Evolutionary conservation across 495 filamentous ascomycete genomes (phyloP), one percentile per base, ranked within the genome.

Genomic region (Geopyxis carbonaria): DNA sequence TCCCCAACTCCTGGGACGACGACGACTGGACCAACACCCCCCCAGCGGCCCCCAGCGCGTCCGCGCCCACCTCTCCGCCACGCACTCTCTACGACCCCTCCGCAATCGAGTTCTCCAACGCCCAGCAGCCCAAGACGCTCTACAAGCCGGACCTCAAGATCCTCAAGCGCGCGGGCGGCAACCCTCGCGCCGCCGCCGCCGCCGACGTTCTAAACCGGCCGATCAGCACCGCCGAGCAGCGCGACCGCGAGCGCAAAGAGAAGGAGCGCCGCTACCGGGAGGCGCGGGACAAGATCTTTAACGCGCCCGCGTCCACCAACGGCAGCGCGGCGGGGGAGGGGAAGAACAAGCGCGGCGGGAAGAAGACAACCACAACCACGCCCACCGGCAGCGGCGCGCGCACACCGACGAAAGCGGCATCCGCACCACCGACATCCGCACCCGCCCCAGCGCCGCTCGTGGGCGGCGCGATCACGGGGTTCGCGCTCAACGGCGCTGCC

Each of bases 91-190:
- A 50, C 25, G 40, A 37, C 7, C 40, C 36, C 5, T 30, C 30
- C 3, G 27, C 14, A 5, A n/a, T 18, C 11, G 31, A 34, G 5
- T 14, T 34, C 2, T 5, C 20, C 11, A 14, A 3, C 18, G 23
- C 45, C 7, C 34, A 34, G 13, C 50, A 54, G 22, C 51, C 51
- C 14, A 49, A 46, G 29, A 50, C 51, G 2, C 22, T 46, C 6
- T 54, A 50, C 24, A 50, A 43, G 1, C 51, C 51, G 8, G 51
- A 55, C 11, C 32, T 55, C 13, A 54, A 45, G 25, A 53, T 55
- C 13, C 35, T 55, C 7, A 55, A 50, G 31, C 51, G 51, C n/a
- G 34, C 39, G n/a, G n/a, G n/a, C n/a, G n/a, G n/a, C n/a, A n/a
- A n/a, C n/a, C n/a, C n/a, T n/a, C 0, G 21, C 40, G 38, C 22